phyloP scores from a whole-genome alignment of 305 asterid species.

The Fraxinus baroniana region DNA sequence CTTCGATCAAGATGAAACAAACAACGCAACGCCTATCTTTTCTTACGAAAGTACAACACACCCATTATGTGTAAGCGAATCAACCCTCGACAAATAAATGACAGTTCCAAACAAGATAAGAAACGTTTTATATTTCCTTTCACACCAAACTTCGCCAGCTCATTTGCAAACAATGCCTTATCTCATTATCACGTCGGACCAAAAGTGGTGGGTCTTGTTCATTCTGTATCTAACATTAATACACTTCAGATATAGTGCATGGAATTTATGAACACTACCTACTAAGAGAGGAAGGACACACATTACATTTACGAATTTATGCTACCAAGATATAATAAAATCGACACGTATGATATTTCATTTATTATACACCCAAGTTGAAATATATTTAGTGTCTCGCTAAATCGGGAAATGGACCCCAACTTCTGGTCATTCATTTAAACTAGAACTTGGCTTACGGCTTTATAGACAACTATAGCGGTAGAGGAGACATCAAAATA shows the following conservation, averaged over 20 bases:
- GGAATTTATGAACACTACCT: constrained; percentile 1
- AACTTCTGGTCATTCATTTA: neutral
- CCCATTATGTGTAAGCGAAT: too few relatives aligned
- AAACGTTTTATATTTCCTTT: too few relatives aligned
- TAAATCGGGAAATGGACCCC: neutral
- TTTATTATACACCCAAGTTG: neutral
- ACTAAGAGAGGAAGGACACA: constrained; percentile 9
- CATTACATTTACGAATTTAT: constrained; percentile 18
- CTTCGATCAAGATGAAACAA: too few relatives aligned
- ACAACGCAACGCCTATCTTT: too few relatives aligned
- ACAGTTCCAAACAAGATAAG: too few relatives aligned
- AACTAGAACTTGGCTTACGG: neutral
- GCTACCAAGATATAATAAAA: neutral
- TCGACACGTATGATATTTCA: neutral
- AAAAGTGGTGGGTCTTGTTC: constrained; percentile 23
- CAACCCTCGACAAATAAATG: too few relatives aligned
- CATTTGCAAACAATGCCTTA: too few relatives aligned
- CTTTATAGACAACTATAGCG: neutral
- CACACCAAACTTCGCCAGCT: too few relatives aligned
- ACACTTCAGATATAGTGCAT: neutral
- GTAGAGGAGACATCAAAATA: neutral
- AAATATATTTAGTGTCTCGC: neutral
- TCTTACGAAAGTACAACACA: too few relatives aligned
- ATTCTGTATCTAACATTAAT: constrained; percentile 13
- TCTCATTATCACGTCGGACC: constrained; percentile 30